These are phyloP conservation scores for Oxytropis ochrocephala DNA, from an alignment of 306 rosid species.

Conservation along the genomic window DNA sequence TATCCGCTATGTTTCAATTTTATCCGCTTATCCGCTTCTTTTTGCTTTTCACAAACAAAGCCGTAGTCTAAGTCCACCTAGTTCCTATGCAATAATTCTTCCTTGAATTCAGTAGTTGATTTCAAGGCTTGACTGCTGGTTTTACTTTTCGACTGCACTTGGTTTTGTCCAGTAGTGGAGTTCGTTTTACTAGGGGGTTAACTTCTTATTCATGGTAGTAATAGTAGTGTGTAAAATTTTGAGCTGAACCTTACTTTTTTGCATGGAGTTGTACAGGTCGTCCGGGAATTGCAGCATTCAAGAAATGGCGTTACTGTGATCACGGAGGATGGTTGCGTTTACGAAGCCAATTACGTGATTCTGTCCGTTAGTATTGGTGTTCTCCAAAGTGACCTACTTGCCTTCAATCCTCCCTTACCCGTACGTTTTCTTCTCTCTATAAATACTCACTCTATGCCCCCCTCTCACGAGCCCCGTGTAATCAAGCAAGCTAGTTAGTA, in stretches of 20 bases:
- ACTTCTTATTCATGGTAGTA: neutral
- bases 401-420: slow-evolving; percentile 81
- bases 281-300: slow-evolving; percentile 79
- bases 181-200: slow-evolving; percentile 2
- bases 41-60: too few species aligned
- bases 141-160: neutral
- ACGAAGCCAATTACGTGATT: slow-evolving; percentile 73
- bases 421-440: slow-evolving; percentile 44
- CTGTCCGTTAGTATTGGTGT: slow-evolving; percentile 94
- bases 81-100: slow-evolving; percentile 25
- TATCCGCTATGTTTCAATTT: too few species aligned
- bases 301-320: slow-evolving; percentile 69
- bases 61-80: slow-evolving; percentile 18
- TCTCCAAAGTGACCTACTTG: slow-evolving; percentile 84
- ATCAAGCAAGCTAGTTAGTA: neutral
- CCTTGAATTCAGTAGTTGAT: slow-evolving; percentile 19
- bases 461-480: neutral
- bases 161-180: neutral
- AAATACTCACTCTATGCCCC: neutral
- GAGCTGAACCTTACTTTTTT: neutral
- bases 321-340: slow-evolving; percentile 86
- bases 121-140: slow-evolving; percentile 32
- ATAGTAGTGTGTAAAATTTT: neutral
- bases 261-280: slow-evolving; percentile 70
- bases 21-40: too few species aligned